These are phyloP conservation scores for Amborella trichopoda DNA, from an alignment of 164 flowering plant species.

Conservation along the genomic window DNA sequence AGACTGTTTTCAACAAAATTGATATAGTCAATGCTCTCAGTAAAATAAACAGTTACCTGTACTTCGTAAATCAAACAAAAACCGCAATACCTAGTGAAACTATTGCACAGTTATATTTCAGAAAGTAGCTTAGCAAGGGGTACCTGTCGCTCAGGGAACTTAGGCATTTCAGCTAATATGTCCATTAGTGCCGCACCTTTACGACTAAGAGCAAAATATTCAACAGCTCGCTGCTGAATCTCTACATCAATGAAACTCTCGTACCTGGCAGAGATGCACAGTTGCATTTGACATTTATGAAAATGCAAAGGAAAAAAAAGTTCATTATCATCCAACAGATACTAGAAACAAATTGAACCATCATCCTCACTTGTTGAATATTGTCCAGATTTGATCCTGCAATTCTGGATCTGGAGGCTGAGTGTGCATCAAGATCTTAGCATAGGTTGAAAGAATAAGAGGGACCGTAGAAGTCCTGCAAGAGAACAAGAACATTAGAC, in stretches of 20 bases:
- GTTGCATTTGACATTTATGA: no score
- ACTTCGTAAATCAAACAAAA: no score
- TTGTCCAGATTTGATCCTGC: slow-evolving; percentile 76
- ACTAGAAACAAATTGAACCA: no score
- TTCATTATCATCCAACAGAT: no score
- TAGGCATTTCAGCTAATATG: slow-evolving; percentile 98
- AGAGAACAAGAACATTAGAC: not conserved
- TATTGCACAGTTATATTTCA: no score
- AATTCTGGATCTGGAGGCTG: slow-evolving; percentile 89
- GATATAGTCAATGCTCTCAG: no score
- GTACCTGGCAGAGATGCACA: slow-evolving; percentile 34
- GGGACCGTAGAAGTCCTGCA: slow-evolving; percentile 77
- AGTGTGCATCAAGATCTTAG: slow-evolving; percentile 92
- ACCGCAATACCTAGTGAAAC: no score
- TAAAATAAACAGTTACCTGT: no score
- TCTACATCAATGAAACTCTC: slow-evolving; percentile 97
- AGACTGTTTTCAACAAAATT: slow-evolving; percentile 70
- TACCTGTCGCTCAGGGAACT: slow-evolving; percentile 98
- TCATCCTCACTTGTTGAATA: slow-evolving; percentile 69
- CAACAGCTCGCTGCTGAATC: slow-evolving; percentile 96
- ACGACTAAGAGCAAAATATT: slow-evolving; percentile 71
- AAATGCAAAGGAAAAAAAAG: no score
- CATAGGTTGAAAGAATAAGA: slow-evolving; percentile 92
- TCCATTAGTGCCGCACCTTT: slow-evolving; percentile 87
- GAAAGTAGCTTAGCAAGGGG: no score